Percentiles rank a stretch among this genome's conserved stretches.
phyloP scores from a whole-genome alignment of 2,329 filamentous ascomycete genomes.

The Podosphaera fusca region DNA sequence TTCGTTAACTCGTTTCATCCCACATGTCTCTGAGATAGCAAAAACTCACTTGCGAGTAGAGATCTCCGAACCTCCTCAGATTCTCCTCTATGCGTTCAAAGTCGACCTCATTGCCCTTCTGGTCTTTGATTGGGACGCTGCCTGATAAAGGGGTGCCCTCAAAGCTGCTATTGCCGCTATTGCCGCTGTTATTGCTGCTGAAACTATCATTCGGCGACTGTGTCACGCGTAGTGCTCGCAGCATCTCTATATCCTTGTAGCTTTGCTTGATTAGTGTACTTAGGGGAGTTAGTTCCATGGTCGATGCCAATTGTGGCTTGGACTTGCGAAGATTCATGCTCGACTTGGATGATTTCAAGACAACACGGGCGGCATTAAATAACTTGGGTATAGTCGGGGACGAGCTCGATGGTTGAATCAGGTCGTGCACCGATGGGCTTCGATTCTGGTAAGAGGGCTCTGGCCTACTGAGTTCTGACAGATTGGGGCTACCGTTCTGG shows the following conservation, averaged over 20 bases:
- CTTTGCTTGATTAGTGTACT: slow-evolving; percentile 3
- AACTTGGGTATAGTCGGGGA: neutral
- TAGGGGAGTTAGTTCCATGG: slow-evolving; percentile 3
- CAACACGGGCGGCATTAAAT: neutral
- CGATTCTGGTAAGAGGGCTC: neutral
- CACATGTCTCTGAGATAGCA: neutral
- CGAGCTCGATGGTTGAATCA: neutral
- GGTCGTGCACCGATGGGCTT: neutral
- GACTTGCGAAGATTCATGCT: neutral
- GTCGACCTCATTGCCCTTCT: slow-evolving; percentile 2
- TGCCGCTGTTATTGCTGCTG: neutral
- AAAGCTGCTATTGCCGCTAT: neutral
- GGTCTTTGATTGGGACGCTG: too few relatives aligned
- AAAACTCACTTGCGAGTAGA: slow-evolving; percentile 4
- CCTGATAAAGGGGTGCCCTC: neutral
- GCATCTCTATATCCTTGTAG: slow-evolving; percentile 1
- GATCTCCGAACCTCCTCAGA: slow-evolving; percentile 5
- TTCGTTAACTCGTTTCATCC: neutral
- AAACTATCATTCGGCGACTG: neutral
- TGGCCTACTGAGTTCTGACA: neutral
- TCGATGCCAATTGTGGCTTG: neutral
- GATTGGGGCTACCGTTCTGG: neutral
- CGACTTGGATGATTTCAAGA: neutral
- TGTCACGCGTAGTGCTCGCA: neutral
- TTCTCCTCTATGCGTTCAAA: slow-evolving; percentile 5